Conservation (phyloP, 208 protist species). For the Trypanosomatidae sp. region DNA sequence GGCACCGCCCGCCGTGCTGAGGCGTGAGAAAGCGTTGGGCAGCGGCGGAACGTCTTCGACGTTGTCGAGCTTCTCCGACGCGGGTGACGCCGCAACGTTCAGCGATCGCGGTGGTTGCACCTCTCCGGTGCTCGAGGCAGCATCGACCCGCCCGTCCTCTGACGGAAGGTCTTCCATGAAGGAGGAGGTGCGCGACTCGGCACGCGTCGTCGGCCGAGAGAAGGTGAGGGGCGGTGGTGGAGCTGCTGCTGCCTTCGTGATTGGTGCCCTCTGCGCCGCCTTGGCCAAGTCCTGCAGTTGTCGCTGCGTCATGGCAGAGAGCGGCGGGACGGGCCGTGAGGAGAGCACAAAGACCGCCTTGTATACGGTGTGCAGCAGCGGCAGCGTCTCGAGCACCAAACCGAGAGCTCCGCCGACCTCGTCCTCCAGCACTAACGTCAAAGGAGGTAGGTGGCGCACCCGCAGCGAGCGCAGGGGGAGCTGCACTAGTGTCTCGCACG, state of each 20-base stretch:
- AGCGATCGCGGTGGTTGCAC: too few relatives aligned
- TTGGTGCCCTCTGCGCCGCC: too few relatives aligned
- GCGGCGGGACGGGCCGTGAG: slow-evolving; percentile 6
- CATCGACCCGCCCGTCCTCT: too few relatives aligned
- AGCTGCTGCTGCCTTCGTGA: too few relatives aligned
- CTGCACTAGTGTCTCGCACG: slow-evolving; percentile 17
- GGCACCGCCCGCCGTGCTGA: neutral
- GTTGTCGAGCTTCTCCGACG: slow-evolving; percentile 12
- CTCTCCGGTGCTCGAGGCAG: too few relatives aligned
- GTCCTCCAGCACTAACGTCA: slow-evolving; percentile 18
- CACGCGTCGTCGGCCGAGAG: too few relatives aligned
- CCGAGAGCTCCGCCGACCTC: slow-evolving; percentile 14
- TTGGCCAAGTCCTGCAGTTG: too few relatives aligned
- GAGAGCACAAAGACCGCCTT: slow-evolving; percentile 32
- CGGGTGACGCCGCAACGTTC: too few relatives aligned
- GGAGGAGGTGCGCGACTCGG: too few relatives aligned
- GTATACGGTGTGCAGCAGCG: slow-evolving; percentile 24
- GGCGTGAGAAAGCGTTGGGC: slow-evolving; percentile 2
- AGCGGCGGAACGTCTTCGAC: slow-evolving; percentile 26
- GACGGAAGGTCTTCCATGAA: too few relatives aligned
- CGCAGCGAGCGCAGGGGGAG: slow-evolving; percentile 17
- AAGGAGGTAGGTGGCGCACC: slow-evolving; percentile 16
- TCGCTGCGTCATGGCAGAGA: slow-evolving; percentile 6
- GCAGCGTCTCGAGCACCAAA: slow-evolving; percentile 12
- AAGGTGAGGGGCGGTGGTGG: too few relatives aligned